A percentile compares a stretch with the other conserved stretches of the same genome.
Conservation (phyloP, 2,329 filamentous ascomycete species). For the Cladorrhinum sp. region DNA sequence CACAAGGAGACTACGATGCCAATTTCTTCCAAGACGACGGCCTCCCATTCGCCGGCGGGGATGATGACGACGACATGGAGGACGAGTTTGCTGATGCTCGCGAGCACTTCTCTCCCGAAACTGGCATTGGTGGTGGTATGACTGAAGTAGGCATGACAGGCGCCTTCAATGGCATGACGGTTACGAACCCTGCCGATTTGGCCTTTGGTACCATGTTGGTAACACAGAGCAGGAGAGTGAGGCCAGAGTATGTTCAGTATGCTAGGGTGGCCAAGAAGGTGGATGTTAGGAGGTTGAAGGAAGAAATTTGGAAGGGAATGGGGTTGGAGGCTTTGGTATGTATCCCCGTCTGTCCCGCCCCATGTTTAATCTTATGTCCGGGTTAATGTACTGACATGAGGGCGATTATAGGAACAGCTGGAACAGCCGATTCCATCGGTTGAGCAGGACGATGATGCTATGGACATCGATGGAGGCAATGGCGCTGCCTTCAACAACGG, state of each 20-base stretch:
- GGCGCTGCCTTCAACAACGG: constrained; percentile 25
- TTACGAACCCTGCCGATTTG: constrained; percentile 42
- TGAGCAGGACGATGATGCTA: constrained; percentile 8
- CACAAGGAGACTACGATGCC: constrained; percentile 84
- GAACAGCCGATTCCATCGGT: neutral
- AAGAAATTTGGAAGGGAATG: constrained; percentile 69
- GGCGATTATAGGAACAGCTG: neutral
- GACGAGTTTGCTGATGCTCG: constrained; percentile 75
- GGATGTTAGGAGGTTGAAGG: constrained; percentile 65
- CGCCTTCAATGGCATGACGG: constrained; percentile 44
- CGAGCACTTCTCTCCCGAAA: constrained; percentile 71
- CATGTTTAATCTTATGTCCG: too few relatives aligned
- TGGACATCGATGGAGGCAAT: constrained; percentile 26
- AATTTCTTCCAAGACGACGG: constrained; percentile 95
- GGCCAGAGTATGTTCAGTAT: constrained; percentile 69
- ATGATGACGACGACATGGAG: constrained; percentile 58
- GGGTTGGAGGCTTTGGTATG: constrained; percentile 52
- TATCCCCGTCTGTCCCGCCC: constrained; percentile 1
- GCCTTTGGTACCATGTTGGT: constrained; percentile 67
- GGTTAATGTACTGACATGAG: too few relatives aligned
- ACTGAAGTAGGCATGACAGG: constrained; percentile 47
- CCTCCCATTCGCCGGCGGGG: constrained; percentile 63
- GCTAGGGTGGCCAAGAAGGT: constrained; percentile 70
- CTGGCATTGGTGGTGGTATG: constrained; percentile 40
- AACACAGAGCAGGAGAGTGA: constrained; percentile 59